Conservation (phyloP, 2,329 filamentous ascomycete species). For the Arthrobotrys megalospora region DNA sequence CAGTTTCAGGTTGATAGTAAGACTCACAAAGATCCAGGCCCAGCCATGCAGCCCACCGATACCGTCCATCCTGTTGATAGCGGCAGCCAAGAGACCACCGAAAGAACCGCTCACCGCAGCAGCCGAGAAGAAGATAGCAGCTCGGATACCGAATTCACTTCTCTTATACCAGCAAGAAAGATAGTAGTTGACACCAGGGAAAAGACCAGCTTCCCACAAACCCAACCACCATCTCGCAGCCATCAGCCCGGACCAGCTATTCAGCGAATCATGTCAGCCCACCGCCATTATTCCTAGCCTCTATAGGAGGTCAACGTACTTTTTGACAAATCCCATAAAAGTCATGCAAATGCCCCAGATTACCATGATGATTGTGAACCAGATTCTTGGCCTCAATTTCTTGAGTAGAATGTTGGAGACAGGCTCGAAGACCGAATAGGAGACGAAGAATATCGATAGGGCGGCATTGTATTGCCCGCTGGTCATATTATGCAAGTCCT, state of each 20-base stretch:
- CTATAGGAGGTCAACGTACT: constrained; percentile 63
- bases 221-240: constrained; percentile 80
- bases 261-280: neutral
- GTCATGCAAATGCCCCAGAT: constrained; percentile 72
- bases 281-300: neutral
- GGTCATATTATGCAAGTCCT: constrained; percentile 70
- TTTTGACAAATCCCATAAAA: constrained; percentile 77
- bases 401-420: constrained; percentile 87
- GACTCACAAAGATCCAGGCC: constrained; percentile 74
- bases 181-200: constrained; percentile 84
- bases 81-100: constrained; percentile 81
- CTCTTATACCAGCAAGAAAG: constrained; percentile 88
- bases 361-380: constrained; percentile 85
- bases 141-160: constrained; percentile 83
- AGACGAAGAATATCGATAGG: constrained; percentile 88
- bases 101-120: constrained; percentile 85
- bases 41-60: constrained; percentile 74
- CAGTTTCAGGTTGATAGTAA: neutral
- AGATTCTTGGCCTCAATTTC: constrained; percentile 80
- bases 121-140: constrained; percentile 77
- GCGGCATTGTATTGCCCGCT: constrained; percentile 79
- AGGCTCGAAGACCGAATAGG: constrained; percentile 84
- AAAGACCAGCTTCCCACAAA: constrained; percentile 81
- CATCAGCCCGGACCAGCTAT: constrained; percentile 74
- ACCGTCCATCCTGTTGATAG: constrained; percentile 79